Percentiles rank a stretch among this genome's conserved stretches.
phyloP scores from a whole-genome alignment of 352 stramenopile species.

The Phytophthora parvispora region DNA sequence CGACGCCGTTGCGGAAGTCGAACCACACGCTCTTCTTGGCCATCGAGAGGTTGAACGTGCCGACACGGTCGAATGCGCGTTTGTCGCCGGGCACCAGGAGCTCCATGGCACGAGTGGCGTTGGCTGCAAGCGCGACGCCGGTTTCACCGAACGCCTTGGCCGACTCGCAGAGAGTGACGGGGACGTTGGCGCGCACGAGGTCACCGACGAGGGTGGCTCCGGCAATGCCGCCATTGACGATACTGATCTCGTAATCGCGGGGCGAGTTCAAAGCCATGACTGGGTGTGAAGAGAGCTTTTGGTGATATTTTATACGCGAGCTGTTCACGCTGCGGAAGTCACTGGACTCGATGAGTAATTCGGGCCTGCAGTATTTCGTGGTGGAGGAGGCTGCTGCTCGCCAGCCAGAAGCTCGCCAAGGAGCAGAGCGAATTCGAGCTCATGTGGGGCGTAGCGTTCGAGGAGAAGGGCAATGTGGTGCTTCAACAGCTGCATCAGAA shows the following conservation, averaged over 20 bases:
- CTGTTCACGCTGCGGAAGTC: too few species aligned
- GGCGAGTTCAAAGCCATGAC: slow-evolving; percentile 29
- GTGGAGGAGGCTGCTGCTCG: too few species aligned
- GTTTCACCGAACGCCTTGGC: slow-evolving; percentile 41
- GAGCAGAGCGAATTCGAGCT: too few species aligned
- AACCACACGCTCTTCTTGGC: slow-evolving; percentile 50
- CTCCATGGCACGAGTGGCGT: slow-evolving; percentile 39
- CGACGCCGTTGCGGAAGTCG: slow-evolving; percentile 45
- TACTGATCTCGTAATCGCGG: slow-evolving; percentile 40
- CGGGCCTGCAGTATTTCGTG: too few species aligned
- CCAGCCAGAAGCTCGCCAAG: too few species aligned
- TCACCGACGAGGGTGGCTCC: slow-evolving; percentile 36
- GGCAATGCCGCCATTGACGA: slow-evolving; percentile 39
- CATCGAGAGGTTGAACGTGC: slow-evolving; percentile 43
- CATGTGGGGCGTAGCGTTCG: too few species aligned
- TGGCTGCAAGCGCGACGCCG: slow-evolving; percentile 33
- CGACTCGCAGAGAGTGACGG: slow-evolving; percentile 43
- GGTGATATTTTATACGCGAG: too few species aligned
- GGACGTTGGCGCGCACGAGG: slow-evolving; percentile 32
- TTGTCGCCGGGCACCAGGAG: slow-evolving; percentile 37
- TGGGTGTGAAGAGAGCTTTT: neutral
- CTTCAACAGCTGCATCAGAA: too few species aligned
- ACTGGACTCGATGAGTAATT: too few species aligned
- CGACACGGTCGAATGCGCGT: slow-evolving; percentile 41
- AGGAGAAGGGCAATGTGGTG: too few species aligned